Evolutionary conservation across 805 yeast species (phyloP), one percentile per base, ranked within the genome.

Genomic region (Saturnispora sanitii): DNA sequence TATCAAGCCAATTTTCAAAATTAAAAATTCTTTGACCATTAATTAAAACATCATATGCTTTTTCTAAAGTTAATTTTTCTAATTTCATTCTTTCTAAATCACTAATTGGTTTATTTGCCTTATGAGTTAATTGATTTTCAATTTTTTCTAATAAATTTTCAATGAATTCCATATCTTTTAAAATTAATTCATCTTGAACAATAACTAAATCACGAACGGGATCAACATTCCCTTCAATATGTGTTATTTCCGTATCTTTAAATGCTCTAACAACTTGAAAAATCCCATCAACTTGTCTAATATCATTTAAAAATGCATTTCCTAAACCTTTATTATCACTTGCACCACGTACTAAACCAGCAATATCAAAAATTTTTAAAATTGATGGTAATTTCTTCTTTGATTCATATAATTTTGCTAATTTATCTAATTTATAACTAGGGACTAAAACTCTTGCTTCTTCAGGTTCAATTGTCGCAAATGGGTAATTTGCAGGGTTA

Each of bases 1-100:
- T 87, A 47, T 79, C 71, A 40, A 83, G 68, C 98, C 98, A 92
- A 49, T 68, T 69, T 52, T 79, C 82, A 57, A 49, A 49, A 57
- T 86, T 88, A 52, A 90, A 84, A 47, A 92, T 79, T 68, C 95
- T 82, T 56, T 82, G 77, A 47, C 95, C 96, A 43, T 68, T 75
- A 69, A 92, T 80, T 55, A 90, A 74, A 57, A 79, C 66, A 44
- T 73, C 76, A 53, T 87, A 82, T 56, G 92, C 81, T 56, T 66
- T 75, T 57, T 78, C 84, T 45, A 83, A 72, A 42, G 71, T 83
- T 71, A 82, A 81, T 59, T 77, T 79, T 68, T 90, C 88, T 49
- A 81, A 83, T 65, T 90, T 96, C 58, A 88, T 68, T 29, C 85
- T 75, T 64, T 83, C 38, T n/a, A 49, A 39, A 32, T 58, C 61